phyloP scores from a whole-genome alignment of 2,329 filamentous ascomycete species.

The Diaporthe australafricana region DNA sequence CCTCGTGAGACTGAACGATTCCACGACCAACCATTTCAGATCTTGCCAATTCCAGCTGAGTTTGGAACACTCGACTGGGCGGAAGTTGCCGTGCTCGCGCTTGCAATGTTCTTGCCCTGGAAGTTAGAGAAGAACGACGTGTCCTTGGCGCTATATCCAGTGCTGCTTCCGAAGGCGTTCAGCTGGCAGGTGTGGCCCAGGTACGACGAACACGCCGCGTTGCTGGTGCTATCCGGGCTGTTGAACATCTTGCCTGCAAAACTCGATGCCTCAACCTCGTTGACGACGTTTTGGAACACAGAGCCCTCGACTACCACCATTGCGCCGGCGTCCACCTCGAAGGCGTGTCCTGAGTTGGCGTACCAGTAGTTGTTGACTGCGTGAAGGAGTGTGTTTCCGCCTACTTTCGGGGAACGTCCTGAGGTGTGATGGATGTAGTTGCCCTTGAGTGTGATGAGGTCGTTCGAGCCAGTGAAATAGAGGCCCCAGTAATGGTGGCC shows the following conservation, averaged over 20 bases:
- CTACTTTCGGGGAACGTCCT: constrained; percentile 68
- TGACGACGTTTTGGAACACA: constrained; percentile 65
- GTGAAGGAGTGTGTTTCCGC: constrained; percentile 67
- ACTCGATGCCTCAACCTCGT: constrained; percentile 49
- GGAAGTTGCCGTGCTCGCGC: constrained; percentile 30
- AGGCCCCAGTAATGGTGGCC: constrained; percentile 70
- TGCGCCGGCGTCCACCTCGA: constrained; percentile 59
- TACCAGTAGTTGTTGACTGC: constrained; percentile 73
- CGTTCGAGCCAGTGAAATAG: constrained; percentile 67
- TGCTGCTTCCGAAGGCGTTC: constrained; percentile 51
- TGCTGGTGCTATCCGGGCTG: constrained; percentile 44
- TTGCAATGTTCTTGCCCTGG: constrained; percentile 36
- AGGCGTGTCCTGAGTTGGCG: constrained; percentile 66
- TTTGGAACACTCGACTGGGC: constrained; percentile 33
- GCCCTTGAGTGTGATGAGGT: constrained; percentile 68
- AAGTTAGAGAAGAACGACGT: constrained; percentile 38
- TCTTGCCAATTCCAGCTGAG: constrained; percentile 36
- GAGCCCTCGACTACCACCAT: constrained; percentile 68
- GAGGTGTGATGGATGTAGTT: constrained; percentile 71
- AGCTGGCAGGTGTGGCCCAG: constrained; percentile 63
- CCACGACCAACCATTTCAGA: neutral
- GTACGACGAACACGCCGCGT: constrained; percentile 53
- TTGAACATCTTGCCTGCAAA: constrained; percentile 40
- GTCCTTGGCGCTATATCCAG: constrained; percentile 29
- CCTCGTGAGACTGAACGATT: fast-evolving